Evolutionary conservation across 345 rosid genomes (phyloP).

Genomic region (Rhodomyrtus tomentosa): DNA sequence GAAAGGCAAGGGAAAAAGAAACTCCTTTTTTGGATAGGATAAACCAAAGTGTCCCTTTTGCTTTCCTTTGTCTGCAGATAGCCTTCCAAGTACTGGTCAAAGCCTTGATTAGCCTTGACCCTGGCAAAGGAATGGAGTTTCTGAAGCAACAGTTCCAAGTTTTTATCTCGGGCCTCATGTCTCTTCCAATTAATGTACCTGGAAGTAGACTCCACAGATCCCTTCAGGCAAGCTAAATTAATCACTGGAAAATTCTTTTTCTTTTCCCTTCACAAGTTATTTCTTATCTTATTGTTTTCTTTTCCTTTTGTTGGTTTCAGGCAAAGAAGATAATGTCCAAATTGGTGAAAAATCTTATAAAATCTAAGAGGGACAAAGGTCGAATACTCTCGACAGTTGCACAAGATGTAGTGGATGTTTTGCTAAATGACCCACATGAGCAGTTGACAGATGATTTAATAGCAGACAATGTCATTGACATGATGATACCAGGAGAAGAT

Average conservation of each 20-base stretch:
- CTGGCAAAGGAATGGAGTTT: slow-evolving; percentile 59
- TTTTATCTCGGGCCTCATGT: slow-evolving; percentile 86
- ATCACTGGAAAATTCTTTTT: background rate
- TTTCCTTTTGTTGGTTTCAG: slow-evolving; percentile 11
- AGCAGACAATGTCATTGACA: slow-evolving; percentile 84
- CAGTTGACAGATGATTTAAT: slow-evolving; percentile 56
- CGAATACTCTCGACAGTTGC: slow-evolving; percentile 8
- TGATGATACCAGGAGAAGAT: slow-evolving; percentile 99
- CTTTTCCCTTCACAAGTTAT: background rate
- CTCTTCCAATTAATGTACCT: slow-evolving; percentile 75
- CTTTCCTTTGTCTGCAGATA: slow-evolving; percentile 33
- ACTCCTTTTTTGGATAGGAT: background rate
- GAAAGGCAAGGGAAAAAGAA: background rate
- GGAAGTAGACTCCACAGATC: slow-evolving; percentile 87
- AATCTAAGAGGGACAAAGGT: slow-evolving; percentile 25
- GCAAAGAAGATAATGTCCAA: slow-evolving; percentile 90
- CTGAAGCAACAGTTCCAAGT: slow-evolving; percentile 68
- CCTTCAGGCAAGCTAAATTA: slow-evolving; percentile 44
- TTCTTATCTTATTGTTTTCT: background rate
- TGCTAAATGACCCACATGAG: slow-evolving; percentile 49
- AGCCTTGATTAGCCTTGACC: slow-evolving; percentile 83
- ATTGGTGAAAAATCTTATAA: slow-evolving; percentile 43
- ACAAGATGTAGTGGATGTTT: slow-evolving; percentile 62
- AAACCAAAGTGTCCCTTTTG: background rate
- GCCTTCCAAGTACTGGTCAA: slow-evolving; percentile 85